Conservation (phyloP, 768 basidiomycete species). For the Russula olivacea region DNA sequence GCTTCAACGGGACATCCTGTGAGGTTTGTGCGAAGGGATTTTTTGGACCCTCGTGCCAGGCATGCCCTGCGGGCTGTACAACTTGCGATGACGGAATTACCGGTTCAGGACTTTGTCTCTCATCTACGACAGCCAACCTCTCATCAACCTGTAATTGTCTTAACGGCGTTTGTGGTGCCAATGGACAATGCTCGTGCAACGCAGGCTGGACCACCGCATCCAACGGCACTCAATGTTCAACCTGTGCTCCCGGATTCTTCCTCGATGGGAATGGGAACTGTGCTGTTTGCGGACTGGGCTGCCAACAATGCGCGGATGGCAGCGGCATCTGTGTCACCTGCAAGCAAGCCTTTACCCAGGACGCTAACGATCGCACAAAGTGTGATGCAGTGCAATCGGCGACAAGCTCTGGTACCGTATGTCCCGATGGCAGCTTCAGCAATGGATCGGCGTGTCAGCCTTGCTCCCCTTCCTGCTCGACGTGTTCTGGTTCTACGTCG, state of each 20-base stretch:
- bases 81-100: conserved; percentile 75
- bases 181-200: conserved; percentile 70
- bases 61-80: conserved; percentile 63
- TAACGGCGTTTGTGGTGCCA: conserved; percentile 67
- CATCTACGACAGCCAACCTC: conserved; percentile 42
- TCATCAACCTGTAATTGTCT: conserved; percentile 73
- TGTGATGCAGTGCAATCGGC: conserved; percentile 52
- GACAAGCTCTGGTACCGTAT: conserved; percentile 48
- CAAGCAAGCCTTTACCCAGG: conserved; percentile 60
- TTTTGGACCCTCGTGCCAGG: conserved; percentile 66
- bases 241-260: conserved; percentile 75
- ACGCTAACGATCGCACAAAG: conserved; percentile 57
- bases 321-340: conserved; percentile 71
- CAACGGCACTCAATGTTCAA: conserved; percentile 72
- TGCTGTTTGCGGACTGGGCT: conserved; percentile 68
- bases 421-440: conserved; percentile 63
- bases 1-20: conserved; percentile 75
- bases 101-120: conserved; percentile 69
- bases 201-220: conserved; percentile 64
- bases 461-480: conserved; percentile 63
- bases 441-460: conserved; percentile 47
- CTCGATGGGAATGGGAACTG: conserved; percentile 62
- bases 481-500: conserved; percentile 63
- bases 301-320: conserved; percentile 58
- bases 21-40: conserved; percentile 69